Evolutionary conservation across 2,329 filamentous ascomycete species (phyloP).

Genomic region (Exutisphaerella laricina): DNA sequence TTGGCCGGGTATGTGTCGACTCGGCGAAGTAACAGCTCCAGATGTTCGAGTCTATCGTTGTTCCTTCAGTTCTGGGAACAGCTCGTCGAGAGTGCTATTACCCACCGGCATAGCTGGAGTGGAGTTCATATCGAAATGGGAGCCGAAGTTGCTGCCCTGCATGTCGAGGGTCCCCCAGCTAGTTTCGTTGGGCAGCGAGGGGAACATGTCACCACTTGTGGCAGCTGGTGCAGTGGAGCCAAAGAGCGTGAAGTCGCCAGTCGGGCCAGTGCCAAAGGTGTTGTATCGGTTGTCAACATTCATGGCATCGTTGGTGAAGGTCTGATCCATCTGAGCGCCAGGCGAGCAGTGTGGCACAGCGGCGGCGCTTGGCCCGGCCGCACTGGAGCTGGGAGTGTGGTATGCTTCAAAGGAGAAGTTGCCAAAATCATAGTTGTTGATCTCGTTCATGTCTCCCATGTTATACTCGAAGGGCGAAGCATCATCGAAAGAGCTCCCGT

Average conservation of each 20-base stretch:
- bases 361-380: constrained; percentile 20
- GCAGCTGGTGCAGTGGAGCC: constrained; percentile 23
- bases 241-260: constrained; percentile 59
- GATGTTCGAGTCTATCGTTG: neutral
- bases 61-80: constrained; percentile 21
- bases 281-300: constrained; percentile 56
- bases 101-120: constrained; percentile 17
- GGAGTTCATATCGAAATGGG: constrained; percentile 10
- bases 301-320: constrained; percentile 46
- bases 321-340: constrained; percentile 63
- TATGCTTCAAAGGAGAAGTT: constrained; percentile 34
- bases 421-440: constrained; percentile 57
- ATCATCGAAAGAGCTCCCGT: constrained; percentile 38
- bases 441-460: constrained; percentile 48
- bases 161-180: constrained; percentile 35
- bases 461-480: constrained; percentile 47
- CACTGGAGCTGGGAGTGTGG: constrained; percentile 25
- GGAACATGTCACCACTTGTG: constrained; percentile 29
- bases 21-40: neutral
- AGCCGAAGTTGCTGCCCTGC: constrained; percentile 19
- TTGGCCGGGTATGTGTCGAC: neutral
- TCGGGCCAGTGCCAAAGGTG: constrained; percentile 11
- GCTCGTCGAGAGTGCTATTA: constrained; percentile 19
- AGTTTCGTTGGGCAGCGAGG: constrained; percentile 20
- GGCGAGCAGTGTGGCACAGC: constrained; percentile 58